Evolutionary conservation across 1,139 yeast species (phyloP), one percentile per base, ranked within the genome.

Genomic region (Suhomyces kunorum): DNA sequence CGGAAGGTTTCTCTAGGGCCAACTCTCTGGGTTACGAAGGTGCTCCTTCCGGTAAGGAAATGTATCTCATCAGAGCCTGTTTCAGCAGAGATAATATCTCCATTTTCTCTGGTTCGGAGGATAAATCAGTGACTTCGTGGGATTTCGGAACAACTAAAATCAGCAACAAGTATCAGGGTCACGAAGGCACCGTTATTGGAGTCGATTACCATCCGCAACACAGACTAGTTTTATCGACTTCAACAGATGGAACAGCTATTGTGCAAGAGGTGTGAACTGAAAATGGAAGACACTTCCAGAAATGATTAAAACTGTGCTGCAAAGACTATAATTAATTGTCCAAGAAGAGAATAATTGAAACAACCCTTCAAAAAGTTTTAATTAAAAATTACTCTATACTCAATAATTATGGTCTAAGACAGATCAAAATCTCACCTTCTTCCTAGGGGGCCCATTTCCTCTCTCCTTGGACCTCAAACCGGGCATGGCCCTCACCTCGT

Each of bases 101-200:
- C 15, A 63, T 82, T 4, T 62, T 70, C 8, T 76, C 84, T 24
- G 94, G 92, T 0, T 76, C 88, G 0, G 78, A 77, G 26, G 90
- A 84, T 55, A 67, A 73, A 5, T 68, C 80, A 2, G 72, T 77
- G 0, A 77, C 80, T 3, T 53, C 73, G 3, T 86, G 92, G 89
- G 83, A 82, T 45, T 63, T 74, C n/a, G 66, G 68, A 4, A 63
- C 82, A 0, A 64, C 79, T 38, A 67, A 68, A 34, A 48, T 82
- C 16, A 46, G 68, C 9, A 64, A 68, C 35, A 81, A 80, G 50
- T 59, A 73, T 11, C 63, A 68, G 4, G 90, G 89, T 1, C 92
- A 85, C 52, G 52, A 56, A 6, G 86, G 88, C 0, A 61, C 80
- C 0, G 86, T 81, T 1, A 61, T 81, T 20, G 88, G 79, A 54